A percentile compares a stretch with the other conserved stretches of the same genome.
These are phyloP conservation scores for Euphorbia lathyris DNA, from an alignment of 345 rosid genomes.

Conservation along the genomic window DNA sequence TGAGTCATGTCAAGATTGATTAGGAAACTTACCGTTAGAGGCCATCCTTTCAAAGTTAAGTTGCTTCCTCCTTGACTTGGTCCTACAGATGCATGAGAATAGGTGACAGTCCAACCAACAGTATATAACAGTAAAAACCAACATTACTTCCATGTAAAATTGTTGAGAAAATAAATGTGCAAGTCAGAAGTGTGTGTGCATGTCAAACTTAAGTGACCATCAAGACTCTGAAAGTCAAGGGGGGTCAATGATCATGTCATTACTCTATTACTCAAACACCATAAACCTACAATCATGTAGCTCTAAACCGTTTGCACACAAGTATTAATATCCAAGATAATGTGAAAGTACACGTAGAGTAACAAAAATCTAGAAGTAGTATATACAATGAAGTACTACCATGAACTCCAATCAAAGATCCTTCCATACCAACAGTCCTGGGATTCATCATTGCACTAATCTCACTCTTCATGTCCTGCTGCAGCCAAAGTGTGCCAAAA, in stretches of 20 bases:
- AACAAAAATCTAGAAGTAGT: constrained; percentile 2
- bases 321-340: not conserved
- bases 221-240: not conserved
- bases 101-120: constrained; percentile 9
- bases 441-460: constrained; percentile 43
- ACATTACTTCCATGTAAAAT: not conserved
- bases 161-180: not conserved
- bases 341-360: not conserved
- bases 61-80: constrained; percentile 50
- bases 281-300: not conserved
- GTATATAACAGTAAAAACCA: not conserved
- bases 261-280: not conserved
- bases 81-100: constrained; percentile 30
- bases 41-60: constrained; percentile 70
- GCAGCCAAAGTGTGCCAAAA: constrained; percentile 7
- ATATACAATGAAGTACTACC: constrained; percentile 28
- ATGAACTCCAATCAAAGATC: constrained; percentile 43
- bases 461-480: constrained; percentile 42
- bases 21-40: constrained; percentile 45
- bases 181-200: not conserved
- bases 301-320: not conserved
- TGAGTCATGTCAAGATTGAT: not conserved
- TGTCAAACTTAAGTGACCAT: not conserved
- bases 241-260: not conserved
- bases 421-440: constrained; percentile 35